A percentile compares a stretch with the other conserved stretches of the same genome.
phyloP scores from a whole-genome alignment of 768 basidiomycete genomes.

The Mycena alexandri region DNA sequence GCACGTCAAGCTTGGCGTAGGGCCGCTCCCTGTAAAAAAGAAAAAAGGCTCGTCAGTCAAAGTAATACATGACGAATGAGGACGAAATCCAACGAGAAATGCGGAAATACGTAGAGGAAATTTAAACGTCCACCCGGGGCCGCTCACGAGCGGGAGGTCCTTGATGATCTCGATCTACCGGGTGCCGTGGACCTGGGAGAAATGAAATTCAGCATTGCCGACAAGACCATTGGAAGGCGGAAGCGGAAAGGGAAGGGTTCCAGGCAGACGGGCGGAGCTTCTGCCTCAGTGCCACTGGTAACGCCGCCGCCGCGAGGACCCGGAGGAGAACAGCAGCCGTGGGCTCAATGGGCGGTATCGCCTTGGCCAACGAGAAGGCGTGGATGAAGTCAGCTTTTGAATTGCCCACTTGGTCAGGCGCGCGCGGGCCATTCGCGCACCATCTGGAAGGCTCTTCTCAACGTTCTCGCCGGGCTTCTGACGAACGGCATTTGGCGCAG shows the following conservation, averaged over 20 bases:
- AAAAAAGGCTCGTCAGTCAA: conserved; percentile 2
- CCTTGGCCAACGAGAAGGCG: conserved; percentile 9
- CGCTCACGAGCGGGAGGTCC: conserved; percentile 81
- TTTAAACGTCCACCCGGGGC: conserved; percentile 86
- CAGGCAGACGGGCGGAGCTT: no score
- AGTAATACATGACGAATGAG: no score
- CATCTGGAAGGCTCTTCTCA: background rate
- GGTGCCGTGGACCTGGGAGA: conserved; percentile 82
- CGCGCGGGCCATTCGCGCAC: conserved; percentile 1
- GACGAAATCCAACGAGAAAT: no score
- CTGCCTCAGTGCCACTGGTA: no score
- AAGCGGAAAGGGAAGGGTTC: no score
- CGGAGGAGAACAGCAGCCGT: conserved; percentile 5
- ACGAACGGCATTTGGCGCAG: background rate
- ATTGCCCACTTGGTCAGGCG: conserved; percentile 21
- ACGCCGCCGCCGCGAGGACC: conserved; percentile 12
- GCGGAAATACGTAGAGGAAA: conserved; percentile 54
- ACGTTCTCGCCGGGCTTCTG: no score
- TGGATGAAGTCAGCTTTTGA: conserved; percentile 14
- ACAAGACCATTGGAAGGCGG: no score
- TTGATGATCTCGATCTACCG: conserved; percentile 86
- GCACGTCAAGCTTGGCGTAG: conserved; percentile 74
- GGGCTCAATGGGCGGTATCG: conserved; percentile 1
- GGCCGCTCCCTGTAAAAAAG: conserved; percentile 74
- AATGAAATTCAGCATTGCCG: no score